Conservation (phyloP, 2,329 filamentous ascomycete species). For the Alternaria gaisen region DNA sequence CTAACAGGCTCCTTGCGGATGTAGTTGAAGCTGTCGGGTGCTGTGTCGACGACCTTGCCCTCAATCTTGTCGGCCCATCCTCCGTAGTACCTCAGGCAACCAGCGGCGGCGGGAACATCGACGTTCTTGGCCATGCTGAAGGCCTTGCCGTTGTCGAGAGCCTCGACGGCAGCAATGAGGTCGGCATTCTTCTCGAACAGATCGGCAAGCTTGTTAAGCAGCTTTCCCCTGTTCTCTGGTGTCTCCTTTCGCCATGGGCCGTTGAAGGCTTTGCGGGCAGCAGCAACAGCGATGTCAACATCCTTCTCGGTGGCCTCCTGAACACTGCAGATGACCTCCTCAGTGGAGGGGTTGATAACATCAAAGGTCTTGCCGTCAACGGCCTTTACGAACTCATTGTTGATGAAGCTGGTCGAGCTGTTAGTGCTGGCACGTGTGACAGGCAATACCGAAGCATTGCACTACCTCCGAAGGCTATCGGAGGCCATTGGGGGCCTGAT, state of each 20-base stretch:
- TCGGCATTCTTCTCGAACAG: conserved; percentile 81
- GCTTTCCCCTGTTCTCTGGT: conserved; percentile 74
- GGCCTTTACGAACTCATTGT: conserved; percentile 87
- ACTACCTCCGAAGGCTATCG: conserved; percentile 19
- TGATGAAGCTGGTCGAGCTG: conserved; percentile 74
- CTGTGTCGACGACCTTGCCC: conserved; percentile 85
- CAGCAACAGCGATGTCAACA: conserved; percentile 78
- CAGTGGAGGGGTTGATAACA: conserved; percentile 86
- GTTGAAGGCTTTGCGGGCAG: conserved; percentile 86
- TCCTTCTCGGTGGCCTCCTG: conserved; percentile 90
- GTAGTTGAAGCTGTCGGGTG: conserved; percentile 83
- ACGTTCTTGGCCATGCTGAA: conserved; percentile 74
- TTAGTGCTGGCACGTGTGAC: conserved; percentile 23
- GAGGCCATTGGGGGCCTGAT: neutral
- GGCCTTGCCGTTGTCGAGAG: conserved; percentile 88
- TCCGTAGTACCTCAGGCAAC: conserved; percentile 83
- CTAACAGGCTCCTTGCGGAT: conserved; percentile 77
- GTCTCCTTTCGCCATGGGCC: conserved; percentile 73
- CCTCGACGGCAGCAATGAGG: conserved; percentile 81
- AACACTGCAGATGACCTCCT: conserved; percentile 84
- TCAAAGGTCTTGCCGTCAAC: conserved; percentile 91
- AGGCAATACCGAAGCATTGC: neutral
- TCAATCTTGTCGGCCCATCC: conserved; percentile 93
- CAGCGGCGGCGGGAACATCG: conserved; percentile 73
- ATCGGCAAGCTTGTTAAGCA: conserved; percentile 80